These are phyloP conservation scores for Fomitopsis schrenkii DNA, from an alignment of 1,284 basidiomycete genomes.

Conservation along the genomic window DNA sequence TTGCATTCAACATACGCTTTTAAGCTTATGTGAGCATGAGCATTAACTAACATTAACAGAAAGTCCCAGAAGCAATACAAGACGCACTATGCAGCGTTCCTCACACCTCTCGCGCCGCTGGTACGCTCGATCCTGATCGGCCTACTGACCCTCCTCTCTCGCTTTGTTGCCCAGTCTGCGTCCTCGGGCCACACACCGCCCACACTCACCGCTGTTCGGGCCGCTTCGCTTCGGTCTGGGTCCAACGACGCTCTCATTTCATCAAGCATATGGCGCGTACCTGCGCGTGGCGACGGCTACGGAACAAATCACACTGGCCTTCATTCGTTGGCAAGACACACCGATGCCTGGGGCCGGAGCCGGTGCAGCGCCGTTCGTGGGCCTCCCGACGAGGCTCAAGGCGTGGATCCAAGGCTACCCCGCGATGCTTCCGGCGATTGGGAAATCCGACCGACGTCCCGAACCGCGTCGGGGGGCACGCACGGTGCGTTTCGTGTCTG, in stretches of 20 bases:
- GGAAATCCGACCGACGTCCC: constrained; percentile 38
- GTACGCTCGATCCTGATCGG: constrained; percentile 61
- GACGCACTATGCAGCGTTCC: constrained; percentile 63
- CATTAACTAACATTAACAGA: no score
- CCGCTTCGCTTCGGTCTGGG: constrained; percentile 81
- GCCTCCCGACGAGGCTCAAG: constrained; percentile 73
- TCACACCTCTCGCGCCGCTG: constrained; percentile 47
- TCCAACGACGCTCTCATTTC: constrained; percentile 59
- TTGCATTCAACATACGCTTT: no score
- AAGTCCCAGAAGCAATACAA: constrained; percentile 17
- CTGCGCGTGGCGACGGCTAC: constrained; percentile 79
- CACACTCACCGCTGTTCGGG: constrained; percentile 83
- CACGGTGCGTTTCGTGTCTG: constrained; percentile 66
- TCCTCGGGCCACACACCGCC: constrained; percentile 82
- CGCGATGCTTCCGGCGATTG: constrained; percentile 46
- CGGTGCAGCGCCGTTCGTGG: constrained; percentile 38
- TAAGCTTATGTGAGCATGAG: no score
- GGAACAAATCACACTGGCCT: constrained; percentile 84
- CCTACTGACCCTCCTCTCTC: constrained; percentile 70
- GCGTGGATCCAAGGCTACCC: constrained; percentile 89
- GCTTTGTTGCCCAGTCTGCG: constrained; percentile 77
- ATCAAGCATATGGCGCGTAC: constrained; percentile 76
- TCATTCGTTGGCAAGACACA: constrained; percentile 75
- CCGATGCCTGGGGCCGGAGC: constrained; percentile 25
- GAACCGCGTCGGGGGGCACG: constrained; percentile 69